phyloP scores from a whole-genome alignment of 805 yeast genomes.

The Metschnikowia arizonensis region DNA sequence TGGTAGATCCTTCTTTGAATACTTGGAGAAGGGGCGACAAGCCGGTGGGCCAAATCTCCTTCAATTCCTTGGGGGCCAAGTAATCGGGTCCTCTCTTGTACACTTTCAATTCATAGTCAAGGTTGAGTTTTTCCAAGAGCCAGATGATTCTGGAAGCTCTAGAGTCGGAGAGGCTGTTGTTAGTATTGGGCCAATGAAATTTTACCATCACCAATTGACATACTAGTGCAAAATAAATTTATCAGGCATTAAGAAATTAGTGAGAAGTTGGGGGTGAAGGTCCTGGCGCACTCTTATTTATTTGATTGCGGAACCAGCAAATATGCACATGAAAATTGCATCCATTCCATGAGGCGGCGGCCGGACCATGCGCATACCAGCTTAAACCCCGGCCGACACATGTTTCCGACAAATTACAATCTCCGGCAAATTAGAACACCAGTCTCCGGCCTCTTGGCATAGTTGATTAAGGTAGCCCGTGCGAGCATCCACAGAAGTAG shows the following conservation, averaged over 20 bases:
- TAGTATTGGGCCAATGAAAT: conserved; percentile 1
- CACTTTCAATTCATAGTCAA: conserved; percentile 31
- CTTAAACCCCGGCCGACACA: no score
- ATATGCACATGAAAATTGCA: not conserved
- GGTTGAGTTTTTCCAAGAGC: conserved; percentile 34
- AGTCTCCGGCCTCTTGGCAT: no score
- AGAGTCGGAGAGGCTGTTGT: conserved; percentile 28
- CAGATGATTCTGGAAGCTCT: conserved; percentile 37
- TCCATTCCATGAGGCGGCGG: no score
- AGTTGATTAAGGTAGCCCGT: no score
- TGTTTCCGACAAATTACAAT: no score
- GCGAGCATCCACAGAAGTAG: no score
- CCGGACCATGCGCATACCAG: no score
- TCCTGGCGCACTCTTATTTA: not conserved
- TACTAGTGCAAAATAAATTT: conserved; percentile 25
- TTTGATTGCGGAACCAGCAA: not conserved
- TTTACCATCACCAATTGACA: conserved; percentile 6
- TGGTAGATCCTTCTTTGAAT: conserved; percentile 10
- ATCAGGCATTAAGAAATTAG: conserved; percentile 4
- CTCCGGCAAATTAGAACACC: no score
- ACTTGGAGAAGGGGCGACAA: conserved; percentile 29
- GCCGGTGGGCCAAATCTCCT: conserved; percentile 34
- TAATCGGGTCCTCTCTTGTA: conserved; percentile 23
- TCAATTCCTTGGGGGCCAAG: conserved; percentile 34
- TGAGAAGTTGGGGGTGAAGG: not conserved